Conservation (phyloP, 306 rosid species). For the Inga laurina region DNA sequence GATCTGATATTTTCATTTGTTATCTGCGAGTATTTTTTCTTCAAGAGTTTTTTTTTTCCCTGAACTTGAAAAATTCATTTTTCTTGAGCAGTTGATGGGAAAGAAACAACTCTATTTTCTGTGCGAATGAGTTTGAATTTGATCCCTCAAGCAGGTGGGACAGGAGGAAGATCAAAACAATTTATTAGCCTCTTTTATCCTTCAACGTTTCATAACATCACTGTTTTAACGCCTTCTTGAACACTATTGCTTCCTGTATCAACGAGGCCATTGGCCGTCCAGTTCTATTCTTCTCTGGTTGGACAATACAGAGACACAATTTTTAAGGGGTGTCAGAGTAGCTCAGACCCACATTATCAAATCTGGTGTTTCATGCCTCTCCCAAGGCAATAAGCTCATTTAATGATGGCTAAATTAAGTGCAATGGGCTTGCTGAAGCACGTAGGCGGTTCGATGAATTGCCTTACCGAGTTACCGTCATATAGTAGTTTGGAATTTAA, state of each 20-base stretch:
- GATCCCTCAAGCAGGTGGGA: not conserved
- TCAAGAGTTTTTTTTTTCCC: not conserved
- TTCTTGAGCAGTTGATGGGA: not conserved
- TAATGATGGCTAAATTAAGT: slow-evolving; percentile 45
- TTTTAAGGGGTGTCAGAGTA: slow-evolving; percentile 33
- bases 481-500: slow-evolving; percentile 45
- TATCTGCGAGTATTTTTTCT: not conserved
- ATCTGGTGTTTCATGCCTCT: slow-evolving; percentile 37
- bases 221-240: slow-evolving; percentile 16
- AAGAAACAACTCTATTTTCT: not conserved
- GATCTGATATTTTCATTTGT: not conserved
- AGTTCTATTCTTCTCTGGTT: slow-evolving; percentile 47
- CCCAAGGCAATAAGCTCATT: slow-evolving; percentile 51
- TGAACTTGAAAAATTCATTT: not conserved
- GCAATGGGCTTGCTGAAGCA: slow-evolving; percentile 47
- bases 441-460: slow-evolving; percentile 63
- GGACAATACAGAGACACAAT: slow-evolving; percentile 41
- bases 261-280: slow-evolving; percentile 5
- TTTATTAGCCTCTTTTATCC: slow-evolving; percentile 1
- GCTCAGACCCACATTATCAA: slow-evolving; percentile 50
- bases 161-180: not conserved
- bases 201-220: not conserved
- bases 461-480: slow-evolving; percentile 30
- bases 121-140: not conserved
- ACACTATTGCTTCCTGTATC: slow-evolving; percentile 4